phyloP scores from a whole-genome alignment of 345 rosid species.

The Eucalyptus paniculata region DNA sequence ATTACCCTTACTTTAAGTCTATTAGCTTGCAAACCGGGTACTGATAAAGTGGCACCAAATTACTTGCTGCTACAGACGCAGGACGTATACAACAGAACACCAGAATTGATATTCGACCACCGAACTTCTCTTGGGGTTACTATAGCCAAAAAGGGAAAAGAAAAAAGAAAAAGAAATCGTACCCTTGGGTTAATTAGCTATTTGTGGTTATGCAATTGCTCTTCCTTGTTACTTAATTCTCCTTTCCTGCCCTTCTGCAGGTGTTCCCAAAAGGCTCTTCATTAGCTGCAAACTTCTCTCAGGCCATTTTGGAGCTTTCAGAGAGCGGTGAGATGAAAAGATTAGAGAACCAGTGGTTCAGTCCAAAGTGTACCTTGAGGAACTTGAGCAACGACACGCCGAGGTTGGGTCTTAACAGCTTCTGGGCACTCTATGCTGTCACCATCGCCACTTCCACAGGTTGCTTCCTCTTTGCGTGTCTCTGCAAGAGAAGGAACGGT shows the following conservation, averaged over 20 bases:
- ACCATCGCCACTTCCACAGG: conserved; percentile 20
- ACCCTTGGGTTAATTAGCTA: neutral
- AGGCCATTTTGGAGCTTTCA: conserved; percentile 22
- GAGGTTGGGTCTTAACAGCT: conserved; percentile 20
- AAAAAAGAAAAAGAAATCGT: neutral
- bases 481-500: neutral
- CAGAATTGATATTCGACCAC: neutral
- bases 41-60: neutral
- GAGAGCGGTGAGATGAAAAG: conserved; percentile 16
- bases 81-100: neutral
- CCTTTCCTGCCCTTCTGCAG: neutral
- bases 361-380: conserved; percentile 1
- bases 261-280: conserved; percentile 41
- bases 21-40: neutral
- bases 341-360: conserved; percentile 21
- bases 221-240: neutral
- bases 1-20: neutral
- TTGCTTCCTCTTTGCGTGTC: conserved; percentile 10
- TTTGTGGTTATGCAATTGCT: neutral
- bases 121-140: neutral
- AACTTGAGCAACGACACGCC: neutral
- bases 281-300: conserved; percentile 25
- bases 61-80: neutral
- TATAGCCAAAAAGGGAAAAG: neutral
- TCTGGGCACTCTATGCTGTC: conserved; percentile 29